Evolutionary conservation across 805 yeast genomes (phyloP), one percentile per base, ranked within the genome.

Genomic region (Diddensiella caesifluorescens): DNA sequence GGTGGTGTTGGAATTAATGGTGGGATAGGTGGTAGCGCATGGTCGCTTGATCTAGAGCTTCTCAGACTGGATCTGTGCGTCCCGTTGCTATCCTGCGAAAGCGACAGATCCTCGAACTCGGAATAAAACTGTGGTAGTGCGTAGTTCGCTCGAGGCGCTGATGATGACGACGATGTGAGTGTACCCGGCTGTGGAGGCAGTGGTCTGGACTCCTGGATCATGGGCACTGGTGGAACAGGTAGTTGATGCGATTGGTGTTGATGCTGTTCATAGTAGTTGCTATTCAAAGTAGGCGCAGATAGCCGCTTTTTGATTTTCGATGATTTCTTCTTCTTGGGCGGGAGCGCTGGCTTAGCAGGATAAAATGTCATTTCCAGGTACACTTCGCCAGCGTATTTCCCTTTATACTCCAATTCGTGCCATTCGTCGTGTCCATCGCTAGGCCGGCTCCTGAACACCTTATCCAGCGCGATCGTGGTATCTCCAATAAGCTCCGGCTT

Each of bases 311-410:
- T 26, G 22, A 7, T 19, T 13, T 19, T 19, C 12, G 7, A 13
- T n/a, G 22, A 9, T 9, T 20, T 18, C 21, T 35, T 33, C 25
- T 39, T 43, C 43, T 50, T 52, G 4, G 52, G 47, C 15, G 55
- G 53, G 16, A 50, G 39, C 18, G 38, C 39, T 20, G 55, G 49
- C 35, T 48, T 56, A 1, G 68, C 58, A 1, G 95, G 92, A 57
- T 85, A 86, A 57, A 86, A 92, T 0, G 97, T 87, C 83, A 92
- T 80, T 55, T 92, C 97, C 42, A 92, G 64, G 61, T 79, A 90
- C 1, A 92, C 77, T 60, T 77, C 84, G 1, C 98, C 98, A 1
- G 96, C 95, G 42, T 81, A 77, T 52, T 79, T 77, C 16, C 77
- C 80, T 35, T 79, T 79, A 56, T 76, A 76, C 31, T 70, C 65